These are phyloP conservation scores for Fusarium sp. DNA, from an alignment of 2,329 filamentous ascomycete species.

Conservation along the genomic window DNA sequence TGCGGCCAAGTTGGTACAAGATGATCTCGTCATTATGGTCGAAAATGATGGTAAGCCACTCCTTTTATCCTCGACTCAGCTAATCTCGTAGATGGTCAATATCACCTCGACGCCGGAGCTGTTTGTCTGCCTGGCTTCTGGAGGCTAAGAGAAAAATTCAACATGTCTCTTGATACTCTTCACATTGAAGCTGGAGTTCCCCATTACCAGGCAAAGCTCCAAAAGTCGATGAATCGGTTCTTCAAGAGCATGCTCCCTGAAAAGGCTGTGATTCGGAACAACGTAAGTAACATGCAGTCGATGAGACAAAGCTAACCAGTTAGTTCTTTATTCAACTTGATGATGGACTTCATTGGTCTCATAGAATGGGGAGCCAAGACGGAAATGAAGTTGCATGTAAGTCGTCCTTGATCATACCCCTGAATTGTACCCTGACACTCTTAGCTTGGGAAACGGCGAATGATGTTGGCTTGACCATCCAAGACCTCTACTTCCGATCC, in stretches of 20 bases:
- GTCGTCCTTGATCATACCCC: not conserved
- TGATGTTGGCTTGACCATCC: not conserved
- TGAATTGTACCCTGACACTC: not conserved
- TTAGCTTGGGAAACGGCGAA: conserved; percentile 33
- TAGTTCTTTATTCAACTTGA: conserved; percentile 39
- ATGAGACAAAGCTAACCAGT: accelerated
- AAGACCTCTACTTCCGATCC: conserved; percentile 35
- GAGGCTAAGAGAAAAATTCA: conserved; percentile 32
- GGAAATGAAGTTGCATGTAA: conserved; percentile 25
- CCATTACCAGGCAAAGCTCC: conserved; percentile 26
- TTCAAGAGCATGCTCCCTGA: conserved; percentile 32
- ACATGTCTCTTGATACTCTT: conserved; percentile 34
- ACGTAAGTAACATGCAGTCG: not conserved
- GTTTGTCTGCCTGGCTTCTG: conserved; percentile 36
- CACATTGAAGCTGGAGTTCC: conserved; percentile 38
- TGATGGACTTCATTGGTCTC: conserved; percentile 36
- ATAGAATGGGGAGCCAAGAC: conserved; percentile 30
- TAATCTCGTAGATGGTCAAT: conserved; percentile 11
- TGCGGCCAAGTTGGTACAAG: conserved; percentile 31
- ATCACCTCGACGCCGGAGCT: conserved; percentile 35
- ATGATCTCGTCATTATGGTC: conserved; percentile 32
- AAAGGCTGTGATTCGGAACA: conserved; percentile 29
- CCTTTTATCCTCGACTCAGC: not conserved
- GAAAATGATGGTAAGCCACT: conserved; percentile 16
- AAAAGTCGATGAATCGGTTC: conserved; percentile 36